These are phyloP conservation scores for Rubus idaeus DNA, from an alignment of 306 rosid genomes.

Conservation along the genomic window DNA sequence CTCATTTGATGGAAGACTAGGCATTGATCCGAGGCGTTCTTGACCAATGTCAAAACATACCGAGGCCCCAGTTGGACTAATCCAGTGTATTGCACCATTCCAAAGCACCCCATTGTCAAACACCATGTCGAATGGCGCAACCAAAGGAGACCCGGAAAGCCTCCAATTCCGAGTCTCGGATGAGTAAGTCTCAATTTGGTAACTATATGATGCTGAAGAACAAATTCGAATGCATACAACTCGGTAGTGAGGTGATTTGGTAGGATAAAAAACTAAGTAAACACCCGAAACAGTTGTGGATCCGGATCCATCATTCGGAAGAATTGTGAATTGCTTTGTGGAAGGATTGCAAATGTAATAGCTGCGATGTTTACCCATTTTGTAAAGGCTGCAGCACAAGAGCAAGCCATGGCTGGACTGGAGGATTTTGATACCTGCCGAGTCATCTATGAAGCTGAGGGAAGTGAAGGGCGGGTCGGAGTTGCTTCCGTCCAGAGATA, in stretches of 20 bases:
- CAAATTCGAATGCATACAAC: constrained; percentile 16
- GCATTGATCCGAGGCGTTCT: constrained; percentile 10
- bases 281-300: constrained; percentile 4
- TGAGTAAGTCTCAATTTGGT: constrained; percentile 29
- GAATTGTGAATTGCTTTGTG: constrained; percentile 10
- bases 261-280: constrained; percentile 22
- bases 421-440: constrained; percentile 10
- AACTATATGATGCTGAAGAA: neutral
- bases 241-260: constrained; percentile 25
- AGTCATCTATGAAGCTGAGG: constrained; percentile 15
- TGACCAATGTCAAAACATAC: constrained; percentile 20
- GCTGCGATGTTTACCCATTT: neutral
- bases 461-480: constrained; percentile 7
- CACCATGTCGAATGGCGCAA: neutral
- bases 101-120: constrained; percentile 33
- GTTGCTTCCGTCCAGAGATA: constrained; percentile 4
- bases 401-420: constrained; percentile 27
- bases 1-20: constrained; percentile 21
- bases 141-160: constrained; percentile 3
- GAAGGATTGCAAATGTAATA: constrained; percentile 29
- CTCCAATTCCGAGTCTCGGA: constrained; percentile 24
- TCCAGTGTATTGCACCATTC: constrained; percentile 36
- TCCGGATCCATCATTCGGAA: neutral
- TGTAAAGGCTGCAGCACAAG: constrained; percentile 15
- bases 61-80: constrained; percentile 6